Conservation (phyloP, 1,284 basidiomycete genomes). For the Ustilago lituana region DNA sequence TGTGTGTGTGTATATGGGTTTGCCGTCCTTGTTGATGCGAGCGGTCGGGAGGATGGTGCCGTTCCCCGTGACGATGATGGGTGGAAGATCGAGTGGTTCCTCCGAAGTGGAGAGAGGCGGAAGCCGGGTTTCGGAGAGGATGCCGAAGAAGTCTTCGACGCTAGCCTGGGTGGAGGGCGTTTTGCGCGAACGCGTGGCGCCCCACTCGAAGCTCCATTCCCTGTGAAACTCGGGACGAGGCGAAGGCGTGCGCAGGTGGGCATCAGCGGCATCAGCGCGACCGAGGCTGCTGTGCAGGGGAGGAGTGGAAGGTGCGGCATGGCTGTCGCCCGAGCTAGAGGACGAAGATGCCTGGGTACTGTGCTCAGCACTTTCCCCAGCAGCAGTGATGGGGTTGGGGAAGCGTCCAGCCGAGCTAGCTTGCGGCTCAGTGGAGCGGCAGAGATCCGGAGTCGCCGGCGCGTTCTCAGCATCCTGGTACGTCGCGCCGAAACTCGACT, state of each 20-base stretch:
- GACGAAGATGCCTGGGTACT: slow-evolving; percentile 25
- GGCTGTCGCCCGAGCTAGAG: slow-evolving; percentile 46
- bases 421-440: slow-evolving; percentile 6
- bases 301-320: slow-evolving; percentile 36
- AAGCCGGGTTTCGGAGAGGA: slow-evolving; percentile 40
- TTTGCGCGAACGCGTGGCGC: slow-evolving; percentile 20
- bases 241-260: slow-evolving; percentile 12
- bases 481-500: slow-evolving; percentile 25
- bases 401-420: neutral
- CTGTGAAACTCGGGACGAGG: slow-evolving; percentile 58
- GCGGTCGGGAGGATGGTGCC: slow-evolving; percentile 26
- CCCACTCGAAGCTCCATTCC: slow-evolving; percentile 58
- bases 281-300: slow-evolving; percentile 17
- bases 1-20: slow-evolving; percentile 5
- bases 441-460: slow-evolving; percentile 41
- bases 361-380: slow-evolving; percentile 14
- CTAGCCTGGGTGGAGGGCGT: neutral
- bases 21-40: slow-evolving; percentile 30
- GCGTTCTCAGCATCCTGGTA: slow-evolving; percentile 40
- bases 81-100: slow-evolving; percentile 56
- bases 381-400: neutral
- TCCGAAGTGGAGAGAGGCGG: slow-evolving; percentile 48
- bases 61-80: slow-evolving; percentile 42
- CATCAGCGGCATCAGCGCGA: too few species aligned
- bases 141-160: slow-evolving; percentile 63